Percentiles rank a stretch among this genome's conserved stretches.
Conservation (phyloP, 1,284 basidiomycete species). For the Heterobasidion parviporum region DNA sequence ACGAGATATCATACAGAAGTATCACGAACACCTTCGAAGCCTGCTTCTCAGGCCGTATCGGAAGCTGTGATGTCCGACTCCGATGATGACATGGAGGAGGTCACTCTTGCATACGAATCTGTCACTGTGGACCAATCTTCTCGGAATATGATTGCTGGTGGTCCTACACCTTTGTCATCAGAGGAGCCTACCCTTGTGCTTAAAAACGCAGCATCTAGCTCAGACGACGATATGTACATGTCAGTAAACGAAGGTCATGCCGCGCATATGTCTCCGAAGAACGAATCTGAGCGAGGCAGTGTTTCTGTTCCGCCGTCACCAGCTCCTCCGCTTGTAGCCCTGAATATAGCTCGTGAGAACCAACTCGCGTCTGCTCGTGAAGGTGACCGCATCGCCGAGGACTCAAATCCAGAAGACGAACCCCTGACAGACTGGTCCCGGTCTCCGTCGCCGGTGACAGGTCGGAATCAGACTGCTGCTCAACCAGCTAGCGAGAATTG, state of each 20-base stretch:
- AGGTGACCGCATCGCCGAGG: not conserved
- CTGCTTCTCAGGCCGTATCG: not conserved
- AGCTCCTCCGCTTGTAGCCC: too few species aligned
- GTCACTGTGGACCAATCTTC: too few species aligned
- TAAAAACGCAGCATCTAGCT: not conserved
- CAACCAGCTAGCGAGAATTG: slow-evolving; percentile 25
- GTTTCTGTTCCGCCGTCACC: too few species aligned
- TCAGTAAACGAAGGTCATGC: not conserved
- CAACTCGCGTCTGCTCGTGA: too few species aligned
- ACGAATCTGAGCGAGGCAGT: not conserved
- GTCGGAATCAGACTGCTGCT: slow-evolving; percentile 10
- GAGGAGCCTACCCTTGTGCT: not conserved
- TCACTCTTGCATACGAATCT: not conserved
- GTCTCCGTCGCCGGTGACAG: slow-evolving; percentile 35
- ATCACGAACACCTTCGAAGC: not conserved
- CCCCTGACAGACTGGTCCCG: slow-evolving; percentile 40
- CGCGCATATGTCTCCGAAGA: not conserved
- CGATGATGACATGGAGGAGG: not conserved
- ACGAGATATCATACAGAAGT: not conserved
- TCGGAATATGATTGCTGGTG: not conserved
- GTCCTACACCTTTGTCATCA: not conserved
- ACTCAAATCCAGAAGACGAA: slow-evolving; percentile 18
- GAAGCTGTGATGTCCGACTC: not conserved
- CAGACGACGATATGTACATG: not conserved
- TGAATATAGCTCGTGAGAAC: too few species aligned